These are phyloP conservation scores for Termitomyces sp. DNA, from an alignment of 768 basidiomycete species.

Conservation along the genomic window DNA sequence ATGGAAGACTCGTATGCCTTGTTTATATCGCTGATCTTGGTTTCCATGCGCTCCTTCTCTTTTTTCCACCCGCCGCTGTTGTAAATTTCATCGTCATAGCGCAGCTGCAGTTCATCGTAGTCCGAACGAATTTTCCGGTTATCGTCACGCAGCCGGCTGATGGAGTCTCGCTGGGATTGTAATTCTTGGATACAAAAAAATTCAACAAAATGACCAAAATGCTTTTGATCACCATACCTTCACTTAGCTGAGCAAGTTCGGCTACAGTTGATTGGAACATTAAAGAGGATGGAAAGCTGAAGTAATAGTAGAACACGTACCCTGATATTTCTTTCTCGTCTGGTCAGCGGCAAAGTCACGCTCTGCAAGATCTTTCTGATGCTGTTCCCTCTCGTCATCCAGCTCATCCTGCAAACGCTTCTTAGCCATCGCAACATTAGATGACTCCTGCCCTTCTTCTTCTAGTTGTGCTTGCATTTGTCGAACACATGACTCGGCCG, in stretches of 20 bases:
- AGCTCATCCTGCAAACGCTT: conserved; percentile 70
- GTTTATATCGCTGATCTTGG: conserved; percentile 69
- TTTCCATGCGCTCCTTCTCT: conserved; percentile 82
- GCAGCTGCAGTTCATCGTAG: conserved; percentile 67
- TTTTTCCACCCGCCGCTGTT: conserved; percentile 80
- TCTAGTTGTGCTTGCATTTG: conserved; percentile 62
- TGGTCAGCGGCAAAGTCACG: conserved; percentile 75
- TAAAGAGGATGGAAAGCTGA: neutral
- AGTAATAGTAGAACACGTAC: conserved; percentile 26
- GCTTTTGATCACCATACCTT: conserved; percentile 42
- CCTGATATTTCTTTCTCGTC: conserved; percentile 84
- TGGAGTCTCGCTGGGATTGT: conserved; percentile 69
- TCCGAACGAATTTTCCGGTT: conserved; percentile 74
- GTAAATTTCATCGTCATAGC: conserved; percentile 73
- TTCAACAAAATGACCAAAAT: neutral
- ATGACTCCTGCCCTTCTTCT: conserved; percentile 60
- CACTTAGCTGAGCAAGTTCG: conserved; percentile 73
- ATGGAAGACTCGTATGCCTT: conserved; percentile 72
- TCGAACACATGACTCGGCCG: conserved; percentile 44
- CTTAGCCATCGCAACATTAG: conserved; percentile 58
- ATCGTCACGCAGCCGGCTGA: conserved; percentile 75
- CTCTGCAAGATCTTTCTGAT: conserved; percentile 75
- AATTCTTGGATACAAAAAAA: conserved; percentile 42
- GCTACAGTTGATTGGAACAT: conserved; percentile 30
- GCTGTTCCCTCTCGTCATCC: conserved; percentile 72